phyloP scores from a whole-genome alignment of 352 stramenopile genomes.

The Saprolegnia diclina region DNA sequence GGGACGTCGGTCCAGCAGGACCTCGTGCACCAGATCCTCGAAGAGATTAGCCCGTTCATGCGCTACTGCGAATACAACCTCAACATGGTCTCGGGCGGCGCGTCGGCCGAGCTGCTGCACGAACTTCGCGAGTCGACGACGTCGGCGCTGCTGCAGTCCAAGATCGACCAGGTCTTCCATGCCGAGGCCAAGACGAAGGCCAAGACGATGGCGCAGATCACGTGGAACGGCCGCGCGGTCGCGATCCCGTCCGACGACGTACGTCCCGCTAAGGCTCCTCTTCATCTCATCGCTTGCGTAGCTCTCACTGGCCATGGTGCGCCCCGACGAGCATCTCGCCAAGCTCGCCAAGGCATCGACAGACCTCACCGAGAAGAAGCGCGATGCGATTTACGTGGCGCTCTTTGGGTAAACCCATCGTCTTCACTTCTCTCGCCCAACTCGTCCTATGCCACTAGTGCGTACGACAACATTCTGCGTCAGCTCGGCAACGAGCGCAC shows the following conservation, averaged over 20 bases:
- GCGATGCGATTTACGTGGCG: conserved; percentile 60
- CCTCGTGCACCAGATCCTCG: conserved; percentile 56
- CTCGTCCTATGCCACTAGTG: conserved; percentile 27
- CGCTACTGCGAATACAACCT: conserved; percentile 81
- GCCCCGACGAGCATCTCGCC: conserved; percentile 58
- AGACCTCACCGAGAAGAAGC: conserved; percentile 52
- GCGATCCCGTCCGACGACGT: conserved; percentile 68
- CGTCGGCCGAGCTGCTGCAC: conserved; percentile 36
- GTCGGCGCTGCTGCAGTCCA: conserved; percentile 71
- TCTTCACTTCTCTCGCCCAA: background rate
- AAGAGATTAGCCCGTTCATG: conserved; percentile 79
- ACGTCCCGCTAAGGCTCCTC: conserved; percentile 14
- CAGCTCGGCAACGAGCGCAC: conserved; percentile 54
- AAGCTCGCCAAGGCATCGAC: conserved; percentile 53
- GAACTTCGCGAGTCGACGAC: conserved; percentile 40
- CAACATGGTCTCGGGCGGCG: conserved; percentile 35
- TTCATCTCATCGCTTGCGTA: background rate
- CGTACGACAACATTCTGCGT: conserved; percentile 64
- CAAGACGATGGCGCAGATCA: conserved; percentile 66
- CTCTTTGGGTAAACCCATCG: conserved; percentile 34
- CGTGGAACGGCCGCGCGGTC: conserved; percentile 75
- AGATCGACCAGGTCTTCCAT: conserved; percentile 79
- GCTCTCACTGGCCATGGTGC: conserved; percentile 47
- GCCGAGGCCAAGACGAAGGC: conserved; percentile 81
- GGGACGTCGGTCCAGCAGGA: conserved; percentile 77